These are phyloP conservation scores for Pilatotrama ljubarskyi DNA, from an alignment of 768 basidiomycete genomes.

Conservation along the genomic window DNA sequence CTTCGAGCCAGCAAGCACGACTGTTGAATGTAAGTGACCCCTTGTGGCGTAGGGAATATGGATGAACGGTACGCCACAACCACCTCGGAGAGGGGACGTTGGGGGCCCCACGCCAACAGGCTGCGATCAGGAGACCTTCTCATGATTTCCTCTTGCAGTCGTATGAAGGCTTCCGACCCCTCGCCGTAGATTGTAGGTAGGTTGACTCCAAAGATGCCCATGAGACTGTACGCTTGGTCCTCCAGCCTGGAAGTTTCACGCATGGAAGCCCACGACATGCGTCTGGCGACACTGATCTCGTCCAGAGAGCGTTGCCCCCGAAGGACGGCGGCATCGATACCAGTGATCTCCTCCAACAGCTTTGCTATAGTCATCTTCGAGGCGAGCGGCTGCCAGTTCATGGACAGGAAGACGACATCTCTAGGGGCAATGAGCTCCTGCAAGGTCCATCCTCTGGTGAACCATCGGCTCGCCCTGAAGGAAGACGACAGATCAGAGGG, in stretches of 20 bases:
- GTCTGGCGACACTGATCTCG: background rate
- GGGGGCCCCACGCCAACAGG: background rate
- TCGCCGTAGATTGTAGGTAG: background rate
- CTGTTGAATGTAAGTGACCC: background rate
- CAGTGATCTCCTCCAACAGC: background rate
- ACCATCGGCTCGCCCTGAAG: background rate
- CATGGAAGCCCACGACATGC: background rate
- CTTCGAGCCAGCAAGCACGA: background rate
- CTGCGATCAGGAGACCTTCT: background rate
- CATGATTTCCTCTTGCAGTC: background rate
- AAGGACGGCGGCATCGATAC: background rate
- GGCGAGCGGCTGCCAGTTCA: background rate
- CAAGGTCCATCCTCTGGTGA: constrained; percentile 9
- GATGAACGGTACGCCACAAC: background rate
- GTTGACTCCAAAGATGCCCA: background rate
- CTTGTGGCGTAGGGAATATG: background rate
- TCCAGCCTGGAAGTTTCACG: background rate
- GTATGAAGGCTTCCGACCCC: background rate
- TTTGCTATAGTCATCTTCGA: background rate
- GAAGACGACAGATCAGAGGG: background rate
- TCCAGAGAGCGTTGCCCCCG: background rate
- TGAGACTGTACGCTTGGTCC: background rate
- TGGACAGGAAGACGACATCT: constrained; percentile 4
- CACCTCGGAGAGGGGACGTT: background rate
- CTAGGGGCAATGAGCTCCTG: constrained; percentile 15